phyloP scores from a whole-genome alignment of 495 filamentous ascomycete genomes.

The Aspergillus biplanus region DNA sequence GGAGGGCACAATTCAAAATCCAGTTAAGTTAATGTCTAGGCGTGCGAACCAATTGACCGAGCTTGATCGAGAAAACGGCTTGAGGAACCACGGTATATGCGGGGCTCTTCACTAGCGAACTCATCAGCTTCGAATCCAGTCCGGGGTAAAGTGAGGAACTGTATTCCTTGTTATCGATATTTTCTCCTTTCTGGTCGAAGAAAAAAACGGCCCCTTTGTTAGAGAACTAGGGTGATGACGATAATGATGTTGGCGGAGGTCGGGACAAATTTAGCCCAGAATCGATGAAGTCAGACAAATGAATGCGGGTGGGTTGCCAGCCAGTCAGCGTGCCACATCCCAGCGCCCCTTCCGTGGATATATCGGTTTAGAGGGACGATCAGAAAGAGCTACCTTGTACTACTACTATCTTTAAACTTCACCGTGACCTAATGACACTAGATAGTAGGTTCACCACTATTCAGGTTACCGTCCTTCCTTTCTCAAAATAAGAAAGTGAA shows the following conservation, averaged over 20 bases:
- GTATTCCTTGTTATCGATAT: background rate
- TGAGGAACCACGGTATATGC: slow-evolving; percentile 13
- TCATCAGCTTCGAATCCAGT: slow-evolving; percentile 22
- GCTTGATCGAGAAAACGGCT: slow-evolving; percentile 11
- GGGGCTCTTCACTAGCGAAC: slow-evolving; percentile 32
- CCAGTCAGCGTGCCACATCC: slow-evolving; percentile 13
- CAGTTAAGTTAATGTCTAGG: slow-evolving; percentile 3
- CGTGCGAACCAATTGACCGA: slow-evolving; percentile 27
- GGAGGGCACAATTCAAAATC: slow-evolving; percentile 17
- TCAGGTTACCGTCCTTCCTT: too few relatives aligned
- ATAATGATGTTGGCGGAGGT: slow-evolving; percentile 12
- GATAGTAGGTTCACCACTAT: too few relatives aligned
- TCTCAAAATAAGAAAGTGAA: too few relatives aligned
- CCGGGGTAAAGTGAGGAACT: background rate
- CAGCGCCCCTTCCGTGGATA: slow-evolving; percentile 8
- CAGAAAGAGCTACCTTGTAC: too few relatives aligned
- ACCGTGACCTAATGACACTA: too few relatives aligned
- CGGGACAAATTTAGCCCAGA: slow-evolving; percentile 22
- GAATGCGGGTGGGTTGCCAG: slow-evolving; percentile 12
- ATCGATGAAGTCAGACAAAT: slow-evolving; percentile 26
- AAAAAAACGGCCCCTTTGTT: background rate
- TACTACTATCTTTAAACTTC: too few relatives aligned
- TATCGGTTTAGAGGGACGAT: too few relatives aligned
- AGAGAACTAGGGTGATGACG: slow-evolving; percentile 21
- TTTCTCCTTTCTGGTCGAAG: background rate